Evolutionary conservation across 2,329 filamentous ascomycete genomes (phyloP).

Genomic region (Fusarium acutatum): DNA sequence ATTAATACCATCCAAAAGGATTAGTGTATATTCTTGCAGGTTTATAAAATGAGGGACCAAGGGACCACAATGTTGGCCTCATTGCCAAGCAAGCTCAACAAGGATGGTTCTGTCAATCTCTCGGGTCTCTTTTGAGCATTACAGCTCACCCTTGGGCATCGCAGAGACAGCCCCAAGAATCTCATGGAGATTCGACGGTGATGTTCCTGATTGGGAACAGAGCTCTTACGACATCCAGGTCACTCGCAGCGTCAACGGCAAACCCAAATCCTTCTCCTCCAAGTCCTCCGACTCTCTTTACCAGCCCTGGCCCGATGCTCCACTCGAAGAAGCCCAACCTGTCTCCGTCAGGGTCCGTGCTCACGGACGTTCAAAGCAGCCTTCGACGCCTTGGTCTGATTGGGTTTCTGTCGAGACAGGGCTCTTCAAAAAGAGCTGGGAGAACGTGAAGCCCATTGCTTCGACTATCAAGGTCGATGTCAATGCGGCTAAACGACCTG

Average conservation of each 20-base stretch:
- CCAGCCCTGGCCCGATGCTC: constrained; percentile 54
- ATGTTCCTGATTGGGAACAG: constrained; percentile 53
- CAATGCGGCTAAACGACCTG: constrained; percentile 42
- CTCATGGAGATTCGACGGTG: constrained; percentile 56
- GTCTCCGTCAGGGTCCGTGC: constrained; percentile 48
- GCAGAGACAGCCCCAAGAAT: constrained; percentile 54
- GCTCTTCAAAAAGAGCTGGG: constrained; percentile 43
- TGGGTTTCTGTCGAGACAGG: constrained; percentile 49
- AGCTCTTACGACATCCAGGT: constrained; percentile 55
- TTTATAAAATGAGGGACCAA: background rate
- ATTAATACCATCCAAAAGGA: rapidly evolving
- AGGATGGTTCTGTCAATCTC: constrained; percentile 51
- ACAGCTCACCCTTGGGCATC: constrained; percentile 53
- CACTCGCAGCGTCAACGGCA: constrained; percentile 18
- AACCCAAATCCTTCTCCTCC: constrained; percentile 33
- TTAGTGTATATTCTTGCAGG: rapidly evolving
- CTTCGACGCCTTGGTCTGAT: constrained; percentile 40
- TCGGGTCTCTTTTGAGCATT: constrained; percentile 53
- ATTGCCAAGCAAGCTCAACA: background rate
- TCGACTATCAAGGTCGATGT: constrained; percentile 42
- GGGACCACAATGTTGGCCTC: rapidly evolving
- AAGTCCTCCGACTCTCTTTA: constrained; percentile 51
- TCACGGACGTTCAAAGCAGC: constrained; percentile 36
- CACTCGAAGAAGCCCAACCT: constrained; percentile 44
- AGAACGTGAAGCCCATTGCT: constrained; percentile 41